Evolutionary conservation across 805 yeast genomes (phyloP).

Genomic region (Candida qinlingensis): DNA sequence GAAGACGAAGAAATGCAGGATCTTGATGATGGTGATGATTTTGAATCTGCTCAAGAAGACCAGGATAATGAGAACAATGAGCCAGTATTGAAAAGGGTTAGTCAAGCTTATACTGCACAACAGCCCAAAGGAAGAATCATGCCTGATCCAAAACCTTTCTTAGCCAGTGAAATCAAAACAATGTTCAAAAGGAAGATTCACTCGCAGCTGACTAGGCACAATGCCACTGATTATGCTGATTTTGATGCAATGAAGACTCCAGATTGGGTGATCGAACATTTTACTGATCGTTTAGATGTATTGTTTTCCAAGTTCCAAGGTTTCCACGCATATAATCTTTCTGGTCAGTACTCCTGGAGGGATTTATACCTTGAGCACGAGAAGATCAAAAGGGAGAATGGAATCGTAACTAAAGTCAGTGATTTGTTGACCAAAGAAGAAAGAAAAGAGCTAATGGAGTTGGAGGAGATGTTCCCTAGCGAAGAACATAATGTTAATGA

Average conservation of each 20-base stretch:
- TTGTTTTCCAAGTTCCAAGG: neutral
- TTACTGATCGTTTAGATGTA: neutral
- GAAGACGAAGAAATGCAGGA: neutral
- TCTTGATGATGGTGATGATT: conserved; percentile 2
- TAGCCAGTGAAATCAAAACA: neutral
- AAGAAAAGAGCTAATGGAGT: neutral
- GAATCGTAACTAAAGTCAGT: neutral
- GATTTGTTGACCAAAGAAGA: neutral
- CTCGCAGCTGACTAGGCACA: neutral
- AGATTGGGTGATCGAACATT: neutral
- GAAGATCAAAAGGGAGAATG: neutral
- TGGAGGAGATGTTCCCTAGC: neutral
- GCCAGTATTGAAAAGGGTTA: neutral
- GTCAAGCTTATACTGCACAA: too few species aligned
- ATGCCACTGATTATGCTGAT: neutral
- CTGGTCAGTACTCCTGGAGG: neutral
- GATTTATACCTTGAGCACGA: neutral
- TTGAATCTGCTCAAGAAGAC: neutral
- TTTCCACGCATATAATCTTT: too few species aligned
- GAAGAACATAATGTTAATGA: neutral
- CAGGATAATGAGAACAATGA: neutral
- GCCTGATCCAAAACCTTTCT: neutral
- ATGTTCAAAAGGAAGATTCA: conserved; percentile 2
- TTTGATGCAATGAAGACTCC: conserved; percentile 3
- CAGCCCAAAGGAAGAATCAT: neutral